A percentile compares a stretch with the other conserved stretches of the same genome.
Evolutionary conservation across 345 rosid species (phyloP).

Genomic region (Salix suchowensis): DNA sequence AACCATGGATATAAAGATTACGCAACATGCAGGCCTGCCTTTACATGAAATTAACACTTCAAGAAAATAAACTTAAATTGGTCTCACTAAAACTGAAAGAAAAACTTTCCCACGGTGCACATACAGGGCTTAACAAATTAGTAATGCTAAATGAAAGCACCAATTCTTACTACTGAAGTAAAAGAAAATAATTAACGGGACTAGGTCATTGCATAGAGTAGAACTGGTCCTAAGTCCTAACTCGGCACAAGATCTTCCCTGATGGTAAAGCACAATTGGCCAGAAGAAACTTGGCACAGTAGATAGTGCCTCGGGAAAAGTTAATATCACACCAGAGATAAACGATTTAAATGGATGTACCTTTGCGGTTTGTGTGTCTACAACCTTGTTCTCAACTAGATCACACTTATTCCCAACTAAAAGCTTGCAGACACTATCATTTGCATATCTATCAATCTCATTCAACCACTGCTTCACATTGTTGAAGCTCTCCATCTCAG

Average conservation of each 20-base stretch:
- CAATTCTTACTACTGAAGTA: background rate
- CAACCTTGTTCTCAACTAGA: slow-evolving; percentile 72
- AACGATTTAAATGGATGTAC: slow-evolving; percentile 19
- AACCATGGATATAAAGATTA: background rate
- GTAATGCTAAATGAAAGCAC: no score
- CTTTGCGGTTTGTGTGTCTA: slow-evolving; percentile 81
- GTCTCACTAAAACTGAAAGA: background rate
- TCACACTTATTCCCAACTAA: slow-evolving; percentile 80
- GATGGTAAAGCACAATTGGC: background rate
- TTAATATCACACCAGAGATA: background rate
- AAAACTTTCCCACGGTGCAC: background rate
- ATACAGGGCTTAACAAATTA: background rate
- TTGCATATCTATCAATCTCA: slow-evolving; percentile 83
- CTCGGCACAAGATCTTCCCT: background rate
- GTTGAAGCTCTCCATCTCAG: slow-evolving; percentile 88
- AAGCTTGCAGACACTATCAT: slow-evolving; percentile 88
- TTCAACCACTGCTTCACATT: slow-evolving; percentile 86
- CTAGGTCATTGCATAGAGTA: background rate
- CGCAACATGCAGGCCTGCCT: background rate
- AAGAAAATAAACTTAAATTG: background rate
- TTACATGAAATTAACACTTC: background rate
- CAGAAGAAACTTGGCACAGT: background rate
- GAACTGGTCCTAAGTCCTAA: background rate
- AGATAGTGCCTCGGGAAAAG: background rate
- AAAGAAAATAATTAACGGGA: background rate